Percentiles rank a stretch among this genome's conserved stretches.
phyloP scores from a whole-genome alignment of 2,329 filamentous ascomycete genomes.

The Furcasterigmium sp. region DNA sequence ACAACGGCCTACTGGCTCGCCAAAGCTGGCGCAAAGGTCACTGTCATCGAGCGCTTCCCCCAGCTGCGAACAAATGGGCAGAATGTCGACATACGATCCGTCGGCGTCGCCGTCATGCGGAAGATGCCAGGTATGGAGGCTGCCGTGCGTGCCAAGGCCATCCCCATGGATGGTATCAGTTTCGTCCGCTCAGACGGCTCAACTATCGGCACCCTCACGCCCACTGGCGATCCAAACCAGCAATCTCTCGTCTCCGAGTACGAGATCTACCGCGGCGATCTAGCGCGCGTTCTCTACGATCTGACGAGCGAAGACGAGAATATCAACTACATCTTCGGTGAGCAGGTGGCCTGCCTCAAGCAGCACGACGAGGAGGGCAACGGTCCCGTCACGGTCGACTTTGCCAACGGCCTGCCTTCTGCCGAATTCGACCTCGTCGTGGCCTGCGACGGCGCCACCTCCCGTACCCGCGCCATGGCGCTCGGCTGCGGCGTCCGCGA shows the following conservation, averaged over 20 bases:
- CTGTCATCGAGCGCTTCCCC: conserved; percentile 32
- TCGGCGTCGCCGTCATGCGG: conserved; percentile 29
- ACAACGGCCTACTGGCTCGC: conserved; percentile 15
- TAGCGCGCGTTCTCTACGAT: conserved; percentile 38
- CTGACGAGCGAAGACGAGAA: conserved; percentile 14
- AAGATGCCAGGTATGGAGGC: conserved; percentile 32
- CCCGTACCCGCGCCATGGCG: conserved; percentile 38
- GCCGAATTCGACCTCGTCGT: conserved; percentile 41
- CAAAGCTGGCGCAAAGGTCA: conserved; percentile 16
- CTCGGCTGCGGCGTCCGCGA: conserved; percentile 31
- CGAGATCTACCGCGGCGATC: conserved; percentile 50
- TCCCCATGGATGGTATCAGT: conserved; percentile 34
- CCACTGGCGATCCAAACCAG: conserved; percentile 29
- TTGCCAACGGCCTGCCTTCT: conserved; percentile 27
- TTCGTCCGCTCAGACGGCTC: conserved; percentile 30
- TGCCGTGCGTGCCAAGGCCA: conserved; percentile 20
- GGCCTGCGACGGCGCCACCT: conserved; percentile 41
- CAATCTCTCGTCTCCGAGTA: conserved; percentile 40
- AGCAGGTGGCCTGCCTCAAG: conserved; percentile 20
- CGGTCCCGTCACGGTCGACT: conserved; percentile 31
- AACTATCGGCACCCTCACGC: conserved; percentile 26
- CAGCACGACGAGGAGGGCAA: conserved; percentile 15
- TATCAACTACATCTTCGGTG: conserved; percentile 23
- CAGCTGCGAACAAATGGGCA: conserved; percentile 21
- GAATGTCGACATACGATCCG: conserved; percentile 29